Evolutionary conservation across 1,284 basidiomycete genomes (phyloP).

Genomic region (Phaffia rhodozyma): DNA sequence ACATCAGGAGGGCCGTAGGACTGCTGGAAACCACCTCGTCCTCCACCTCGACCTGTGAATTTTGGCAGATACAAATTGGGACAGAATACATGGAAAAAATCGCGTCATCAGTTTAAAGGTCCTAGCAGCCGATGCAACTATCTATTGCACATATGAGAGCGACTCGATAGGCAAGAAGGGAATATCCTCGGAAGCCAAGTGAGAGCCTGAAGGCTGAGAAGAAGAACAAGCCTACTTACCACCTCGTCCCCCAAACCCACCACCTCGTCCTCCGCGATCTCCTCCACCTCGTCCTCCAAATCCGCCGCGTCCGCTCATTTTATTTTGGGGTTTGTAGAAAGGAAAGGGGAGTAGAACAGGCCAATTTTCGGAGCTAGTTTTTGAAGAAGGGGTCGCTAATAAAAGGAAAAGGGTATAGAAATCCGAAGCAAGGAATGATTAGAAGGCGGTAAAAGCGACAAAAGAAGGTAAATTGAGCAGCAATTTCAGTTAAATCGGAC

Average conservation of each 20-base stretch:
- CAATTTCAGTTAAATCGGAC: too few relatives aligned
- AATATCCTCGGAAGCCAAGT: conserved; percentile 1
- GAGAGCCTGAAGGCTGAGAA: conserved; percentile 2
- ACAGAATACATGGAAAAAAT: not conserved
- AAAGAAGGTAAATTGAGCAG: not conserved
- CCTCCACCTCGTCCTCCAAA: conserved; percentile 16
- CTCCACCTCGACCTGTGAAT: conserved; percentile 39
- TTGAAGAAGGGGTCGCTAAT: not conserved
- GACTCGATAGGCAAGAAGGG: not conserved
- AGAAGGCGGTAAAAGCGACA: not conserved
- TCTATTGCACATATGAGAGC: not conserved
- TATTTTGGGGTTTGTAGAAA: not conserved
- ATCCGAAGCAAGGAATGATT: not conserved
- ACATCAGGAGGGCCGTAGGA: conserved; percentile 72
- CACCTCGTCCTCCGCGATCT: conserved; percentile 15
- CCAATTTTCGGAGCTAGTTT: too few relatives aligned
- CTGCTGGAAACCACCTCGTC: conserved; percentile 49
- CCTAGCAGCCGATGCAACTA: too few relatives aligned
- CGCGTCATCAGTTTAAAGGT: not conserved
- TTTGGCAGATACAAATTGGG: not conserved
- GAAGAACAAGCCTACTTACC: not conserved
- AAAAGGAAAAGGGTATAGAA: not conserved
- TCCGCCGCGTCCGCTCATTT: conserved; percentile 17
- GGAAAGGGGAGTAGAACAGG: not conserved
- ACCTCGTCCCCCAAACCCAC: conserved; percentile 21